phyloP scores from a whole-genome alignment of 1,139 yeast genomes.

The Yamadazyma jaroonii region DNA sequence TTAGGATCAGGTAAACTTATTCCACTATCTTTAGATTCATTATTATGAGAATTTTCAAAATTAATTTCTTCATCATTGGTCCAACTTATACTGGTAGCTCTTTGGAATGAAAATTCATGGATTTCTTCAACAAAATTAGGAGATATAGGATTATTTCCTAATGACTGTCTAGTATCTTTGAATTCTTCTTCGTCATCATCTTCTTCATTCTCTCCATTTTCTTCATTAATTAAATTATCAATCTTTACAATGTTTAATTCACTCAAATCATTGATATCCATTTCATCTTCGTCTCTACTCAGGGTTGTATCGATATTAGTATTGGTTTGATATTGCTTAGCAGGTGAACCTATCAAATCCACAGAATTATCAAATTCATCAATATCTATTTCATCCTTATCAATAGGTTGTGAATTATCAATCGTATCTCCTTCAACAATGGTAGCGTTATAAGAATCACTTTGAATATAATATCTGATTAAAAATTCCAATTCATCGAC shows the following conservation, averaged over 20 bases:
- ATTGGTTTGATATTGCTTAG: constrained; percentile 5
- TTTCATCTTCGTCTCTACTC: constrained; percentile 13
- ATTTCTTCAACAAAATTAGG: constrained; percentile 15
- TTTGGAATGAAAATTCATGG: constrained; percentile 37
- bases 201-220: constrained; percentile 6
- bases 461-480: constrained; percentile 32
- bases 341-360: constrained; percentile 12
- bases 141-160: constrained; percentile 3
- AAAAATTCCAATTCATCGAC: constrained; percentile 65
- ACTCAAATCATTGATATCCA: constrained; percentile 39
- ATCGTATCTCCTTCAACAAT: constrained; percentile 23
- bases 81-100: constrained; percentile 45
- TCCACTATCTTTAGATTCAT: background rate
- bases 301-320: constrained; percentile 5
- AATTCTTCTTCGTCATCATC: constrained; percentile 2
- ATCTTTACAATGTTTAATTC: constrained; percentile 39
- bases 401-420: constrained; percentile 12
- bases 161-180: constrained; percentile 2
- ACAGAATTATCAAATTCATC: constrained; percentile 13
- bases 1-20: constrained; percentile 10
- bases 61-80: constrained; percentile 25
- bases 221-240: constrained; percentile 35
- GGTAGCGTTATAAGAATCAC: constrained; percentile 20
- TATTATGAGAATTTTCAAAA: constrained; percentile 6
- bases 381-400: constrained; percentile 16